Evolutionary conservation across 805 yeast genomes (phyloP).

Genomic region (Maudiozyma serrabonitensis): DNA sequence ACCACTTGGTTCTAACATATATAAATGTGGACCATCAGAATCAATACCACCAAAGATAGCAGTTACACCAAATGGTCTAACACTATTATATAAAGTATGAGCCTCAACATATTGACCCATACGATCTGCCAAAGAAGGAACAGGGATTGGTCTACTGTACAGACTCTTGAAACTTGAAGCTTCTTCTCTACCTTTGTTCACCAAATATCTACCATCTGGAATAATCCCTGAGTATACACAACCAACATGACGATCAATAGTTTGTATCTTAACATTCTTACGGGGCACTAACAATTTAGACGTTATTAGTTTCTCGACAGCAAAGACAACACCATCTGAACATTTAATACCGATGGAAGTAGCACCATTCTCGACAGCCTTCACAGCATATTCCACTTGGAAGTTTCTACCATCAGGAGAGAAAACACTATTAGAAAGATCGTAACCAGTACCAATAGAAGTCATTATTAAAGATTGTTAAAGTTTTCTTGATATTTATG

Average conservation of each 20-base stretch:
- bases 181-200: conserved; percentile 86
- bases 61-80: conserved; percentile 93
- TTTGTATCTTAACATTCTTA: conserved; percentile 82
- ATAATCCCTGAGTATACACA: conserved; percentile 89
- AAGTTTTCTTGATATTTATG: too few relatives aligned
- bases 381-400: conserved; percentile 95
- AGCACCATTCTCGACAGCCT: conserved; percentile 96
- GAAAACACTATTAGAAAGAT: conserved; percentile 92
- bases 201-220: conserved; percentile 95
- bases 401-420: conserved; percentile 83
- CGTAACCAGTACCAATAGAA: conserved; percentile 98
- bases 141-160: conserved; percentile 67
- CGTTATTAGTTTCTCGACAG: conserved; percentile 85
- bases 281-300: conserved; percentile 86
- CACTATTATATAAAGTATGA: conserved; percentile 90
- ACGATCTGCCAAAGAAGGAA: conserved; percentile 76
- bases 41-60: conserved; percentile 93
- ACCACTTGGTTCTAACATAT: conserved; percentile 97
- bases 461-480: conserved; percentile 36
- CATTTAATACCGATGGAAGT: conserved; percentile 90
- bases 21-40: conserved; percentile 80
- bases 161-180: conserved; percentile 60
- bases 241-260: conserved; percentile 88
- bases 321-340: conserved; percentile 90
- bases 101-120: conserved; percentile 90